Evolutionary conservation across 805 yeast species (phyloP), one percentile per base, ranked within the genome.

Genomic region (Kodamaea kakaduensis): DNA sequence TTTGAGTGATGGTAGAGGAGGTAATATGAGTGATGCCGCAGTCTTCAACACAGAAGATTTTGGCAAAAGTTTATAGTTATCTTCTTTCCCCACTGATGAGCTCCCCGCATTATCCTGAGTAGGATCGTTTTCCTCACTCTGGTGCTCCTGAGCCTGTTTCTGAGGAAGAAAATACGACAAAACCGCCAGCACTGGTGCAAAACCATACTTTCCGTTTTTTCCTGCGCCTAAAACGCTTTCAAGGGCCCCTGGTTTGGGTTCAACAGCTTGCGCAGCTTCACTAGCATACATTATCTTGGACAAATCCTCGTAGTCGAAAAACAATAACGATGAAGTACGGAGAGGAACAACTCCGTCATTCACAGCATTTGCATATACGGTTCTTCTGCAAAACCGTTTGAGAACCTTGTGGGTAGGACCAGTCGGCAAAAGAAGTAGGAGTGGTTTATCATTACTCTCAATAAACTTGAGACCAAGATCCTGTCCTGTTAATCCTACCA

Each of bases 261-360:
- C n/a, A 3, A 16, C 17, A 16, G 34, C 23, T 31, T 23, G 25
- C 25, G 29, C 5, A 25, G 35, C 34, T n/a, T 34, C 43, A 4
- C 31, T 24, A 3, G 37, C 35, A 21, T 38, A 35, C 29, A 40
- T 26, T 15, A 34, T 43, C 19, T 54, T 45, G 1, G 57, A 40
- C 9, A 67, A 42, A 3, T 87, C 94, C 40, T 73, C 73, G 84
- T 95, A 88, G 56, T 93, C 97, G 9, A 93, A 58, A 50, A 82
- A 90, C 17, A 90, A 58, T 35, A 90, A 61, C 0, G 97, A 87
- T 0, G 96, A 79, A 0, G 98, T 93, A 34, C 97, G 66, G 47
- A 93, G 64, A 0, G 98, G 97, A 2, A 93, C 98, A 35, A 93
- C 88, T 2, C 98, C 98, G 61, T 93, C 98, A 57, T 93, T 81